Conservation (phyloP, 2,329 filamentous ascomycete species). For the Cercospora janseana region DNA sequence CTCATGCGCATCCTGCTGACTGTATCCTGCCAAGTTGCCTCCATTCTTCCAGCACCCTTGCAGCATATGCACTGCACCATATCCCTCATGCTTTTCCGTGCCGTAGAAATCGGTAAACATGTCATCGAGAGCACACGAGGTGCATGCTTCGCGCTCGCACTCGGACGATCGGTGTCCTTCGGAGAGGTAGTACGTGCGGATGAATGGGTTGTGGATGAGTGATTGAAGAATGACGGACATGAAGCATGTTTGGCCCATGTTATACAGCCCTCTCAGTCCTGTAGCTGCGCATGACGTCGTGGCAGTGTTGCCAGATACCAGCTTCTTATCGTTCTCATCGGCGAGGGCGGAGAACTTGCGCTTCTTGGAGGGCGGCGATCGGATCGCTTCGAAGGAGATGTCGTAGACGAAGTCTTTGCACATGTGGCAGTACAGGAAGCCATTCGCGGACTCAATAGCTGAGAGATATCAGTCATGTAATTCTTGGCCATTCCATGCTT, state of each 20-base stretch:
- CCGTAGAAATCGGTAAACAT: slow-evolving; percentile 64
- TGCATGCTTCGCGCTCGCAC: slow-evolving; percentile 60
- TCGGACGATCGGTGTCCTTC: slow-evolving; percentile 80
- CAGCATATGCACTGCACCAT: slow-evolving; percentile 84
- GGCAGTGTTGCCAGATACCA: slow-evolving; percentile 74
- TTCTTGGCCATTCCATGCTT: slow-evolving; percentile 27
- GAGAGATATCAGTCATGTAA: slow-evolving; percentile 13
- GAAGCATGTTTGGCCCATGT: slow-evolving; percentile 97
- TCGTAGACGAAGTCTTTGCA: slow-evolving; percentile 83
- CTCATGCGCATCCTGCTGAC: slow-evolving; percentile 95
- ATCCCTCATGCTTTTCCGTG: slow-evolving; percentile 80
- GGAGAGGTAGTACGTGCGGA: slow-evolving; percentile 87
- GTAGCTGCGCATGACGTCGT: slow-evolving; percentile 80
- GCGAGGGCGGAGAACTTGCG: slow-evolving; percentile 52
- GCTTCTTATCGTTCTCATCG: slow-evolving; percentile 63
- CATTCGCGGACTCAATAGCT: slow-evolving; percentile 77
- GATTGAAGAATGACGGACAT: slow-evolving; percentile 95
- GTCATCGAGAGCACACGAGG: slow-evolving; percentile 61
- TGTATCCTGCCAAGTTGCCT: slow-evolving; percentile 72
- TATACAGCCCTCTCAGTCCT: slow-evolving; percentile 88
- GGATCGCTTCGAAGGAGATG: slow-evolving; percentile 72
- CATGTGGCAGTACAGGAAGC: slow-evolving; percentile 74
- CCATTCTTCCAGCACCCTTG: slow-evolving; percentile 82
- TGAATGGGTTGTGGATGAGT: slow-evolving; percentile 86
- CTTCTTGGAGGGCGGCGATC: slow-evolving; percentile 63